Base-by-base conservation (phyloP, 306 rosid species). In the Senna tora region DNA sequence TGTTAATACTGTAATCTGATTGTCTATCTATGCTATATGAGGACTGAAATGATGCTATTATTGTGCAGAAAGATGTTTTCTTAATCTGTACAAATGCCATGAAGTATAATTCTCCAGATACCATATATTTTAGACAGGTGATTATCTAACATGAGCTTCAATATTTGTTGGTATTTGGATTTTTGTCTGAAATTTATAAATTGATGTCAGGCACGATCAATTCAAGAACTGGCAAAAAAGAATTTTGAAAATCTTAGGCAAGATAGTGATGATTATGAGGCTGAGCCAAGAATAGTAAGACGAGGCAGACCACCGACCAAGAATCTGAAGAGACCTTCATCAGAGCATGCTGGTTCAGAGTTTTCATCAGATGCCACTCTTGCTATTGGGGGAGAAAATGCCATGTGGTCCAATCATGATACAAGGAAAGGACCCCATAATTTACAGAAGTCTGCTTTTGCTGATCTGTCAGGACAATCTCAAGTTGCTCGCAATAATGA, bases 261-360 rank as follows among this genome's bases (percentile, higher is more conserved):
- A 79, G 93, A 81, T 52, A 84, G 93, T 73, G 90, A 84, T 77
- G 87, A 80, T 75, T 77, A 84, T 61, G 88, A 85, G 43, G 84
- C 80, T 60, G 90, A 80, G 69, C 81, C 84, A 19, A 85, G 84
- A 75, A 71, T 88, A 1, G 84, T 81, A 4, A 81, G 90, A 79
- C 79, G 93, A 66, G 93, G 93, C 45, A 88, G 93, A 77, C 93
- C 93, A 19, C 90, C 90, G 1, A 85, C 84, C 41, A 88, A 85
- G 77, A 77, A 83, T 84, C 58, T 85, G 62, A 84, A 81, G 69
- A 85, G 81, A 71, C 75, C 75, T 8, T 45, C 71, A 33, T 43
- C 81, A 75, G 92, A 87, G 34, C 75, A 46, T 46, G 76, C 81
- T 74, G 77, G 67, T 59, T 69, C 82, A 43, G 93, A 83, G 76